Base-by-base conservation (phyloP, 2,329 filamentous ascomycete genomes). In the Fusarium sacchari region DNA sequence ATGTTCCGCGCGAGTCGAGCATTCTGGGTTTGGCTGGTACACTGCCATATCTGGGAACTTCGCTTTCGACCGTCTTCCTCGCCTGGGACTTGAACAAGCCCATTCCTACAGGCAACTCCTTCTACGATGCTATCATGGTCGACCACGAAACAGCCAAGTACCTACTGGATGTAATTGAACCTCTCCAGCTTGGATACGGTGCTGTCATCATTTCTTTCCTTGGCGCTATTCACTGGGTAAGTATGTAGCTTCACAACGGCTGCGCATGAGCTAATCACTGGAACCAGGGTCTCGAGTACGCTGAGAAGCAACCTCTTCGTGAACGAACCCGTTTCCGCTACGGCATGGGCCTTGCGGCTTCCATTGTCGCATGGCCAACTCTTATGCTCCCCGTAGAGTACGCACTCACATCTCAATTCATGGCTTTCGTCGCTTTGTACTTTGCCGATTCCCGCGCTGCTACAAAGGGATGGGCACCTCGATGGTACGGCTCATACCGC, bases 181-280 rank as follows among this genome's bases (percentile, higher is more conserved):
- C 95, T 18, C 84, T 98, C 60, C 96, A 98, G 83, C 88, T 98
- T 61, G 95, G 94, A 67, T 97, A 97, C 78, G 95, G 96, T 62
- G 96, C 95, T 53, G 90, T 97, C 65, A 96, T 97, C 78, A 93
- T 97, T 77, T 97, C 95, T 34, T 98, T 97, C 87, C 89, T 98
- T 4, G 96, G 96, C 49, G 95, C 95, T 39, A 91, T 97, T 78
- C 96, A 98, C 83, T 98, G 89, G 96, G 93, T 85, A 76, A 69
- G 82, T 34, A 6, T 13, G 11, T 2, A 34, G 3, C 12, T 59
- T 30, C 12, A 1, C n/a, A 30, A 24, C 14, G 6, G 2, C 30
- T 14, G 5, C 18, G 15, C 3, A 24, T 18, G 0, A 58, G 32
- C 60, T 75, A 59, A 78, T 43, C 9, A 17, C 7, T 11, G 7